Conservation (phyloP, 2,329 filamentous ascomycete species). For the Moelleriella libera region DNA sequence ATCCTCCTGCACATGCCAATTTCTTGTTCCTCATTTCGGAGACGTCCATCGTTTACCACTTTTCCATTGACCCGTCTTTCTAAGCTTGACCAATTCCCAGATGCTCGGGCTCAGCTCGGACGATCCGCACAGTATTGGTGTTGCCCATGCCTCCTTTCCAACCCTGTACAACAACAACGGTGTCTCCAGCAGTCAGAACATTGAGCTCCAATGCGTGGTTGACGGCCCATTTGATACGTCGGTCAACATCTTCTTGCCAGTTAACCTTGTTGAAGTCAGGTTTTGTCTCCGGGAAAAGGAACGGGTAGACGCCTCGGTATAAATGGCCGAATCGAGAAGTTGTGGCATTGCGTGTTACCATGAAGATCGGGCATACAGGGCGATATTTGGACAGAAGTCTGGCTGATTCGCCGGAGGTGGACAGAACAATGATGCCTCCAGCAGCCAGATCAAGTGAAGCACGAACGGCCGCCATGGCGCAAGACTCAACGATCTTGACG, state of each 20-base stretch:
- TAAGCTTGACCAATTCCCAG: constrained; percentile 37
- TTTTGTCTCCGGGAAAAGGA: constrained; percentile 86
- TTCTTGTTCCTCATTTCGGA: too few relatives aligned
- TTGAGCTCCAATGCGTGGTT: constrained; percentile 71
- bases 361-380: constrained; percentile 97
- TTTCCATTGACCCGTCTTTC: neutral
- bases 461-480: constrained; percentile 92
- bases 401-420: constrained; percentile 88
- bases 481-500: constrained; percentile 80
- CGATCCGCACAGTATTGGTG: constrained; percentile 65
- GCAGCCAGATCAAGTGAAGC: constrained; percentile 93
- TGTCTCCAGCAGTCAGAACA: constrained; percentile 57
- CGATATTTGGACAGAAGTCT: constrained; percentile 97
- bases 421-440: constrained; percentile 88
- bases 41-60: neutral
- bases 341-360: constrained; percentile 80
- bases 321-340: constrained; percentile 85
- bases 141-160: constrained; percentile 88
- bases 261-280: constrained; percentile 85
- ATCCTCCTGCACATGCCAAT: too few relatives aligned
- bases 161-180: constrained; percentile 73
- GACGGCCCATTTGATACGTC: constrained; percentile 95
- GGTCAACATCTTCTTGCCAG: constrained; percentile 98
- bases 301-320: constrained; percentile 96
- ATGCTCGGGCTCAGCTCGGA: constrained; percentile 45